Evolutionary conservation across 768 basidiomycete species (phyloP).

Genomic region (Leccinum subtestaceum): DNA sequence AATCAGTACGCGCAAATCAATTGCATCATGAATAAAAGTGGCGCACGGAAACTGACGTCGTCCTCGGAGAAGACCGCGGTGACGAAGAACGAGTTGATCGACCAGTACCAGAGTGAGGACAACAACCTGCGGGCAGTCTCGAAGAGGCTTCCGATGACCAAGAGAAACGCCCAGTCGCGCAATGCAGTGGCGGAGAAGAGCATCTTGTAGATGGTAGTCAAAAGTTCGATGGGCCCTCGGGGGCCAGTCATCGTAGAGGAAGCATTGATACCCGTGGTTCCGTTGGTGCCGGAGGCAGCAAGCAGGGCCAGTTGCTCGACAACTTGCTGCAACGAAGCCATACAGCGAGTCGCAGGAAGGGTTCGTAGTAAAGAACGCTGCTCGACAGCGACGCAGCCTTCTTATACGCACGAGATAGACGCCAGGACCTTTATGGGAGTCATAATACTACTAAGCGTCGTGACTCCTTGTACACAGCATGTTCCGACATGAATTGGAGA

Average conservation of each 20-base stretch:
- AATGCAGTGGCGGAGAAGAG: slow-evolving; percentile 54
- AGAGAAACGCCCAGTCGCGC: slow-evolving; percentile 61
- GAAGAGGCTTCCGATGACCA: slow-evolving; percentile 59
- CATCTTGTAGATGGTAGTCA: slow-evolving; percentile 40
- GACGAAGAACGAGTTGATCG: slow-evolving; percentile 55
- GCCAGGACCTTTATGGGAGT: neutral
- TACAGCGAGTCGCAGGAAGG: neutral
- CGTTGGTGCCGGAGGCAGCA: slow-evolving; percentile 14
- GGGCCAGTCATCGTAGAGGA: slow-evolving; percentile 7
- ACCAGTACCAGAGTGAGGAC: slow-evolving; percentile 39
- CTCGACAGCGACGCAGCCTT: neutral
- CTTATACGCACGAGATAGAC: slow-evolving; percentile 13
- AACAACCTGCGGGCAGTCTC: slow-evolving; percentile 55
- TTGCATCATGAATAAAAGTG: neutral
- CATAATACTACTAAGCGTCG: neutral
- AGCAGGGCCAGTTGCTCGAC: slow-evolving; percentile 30
- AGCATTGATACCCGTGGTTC: slow-evolving; percentile 14
- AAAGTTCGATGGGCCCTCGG: slow-evolving; percentile 22
- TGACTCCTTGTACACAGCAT: slow-evolving; percentile 18
- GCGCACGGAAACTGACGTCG: slow-evolving; percentile 56
- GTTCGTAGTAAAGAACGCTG: neutral
- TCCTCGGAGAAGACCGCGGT: slow-evolving; percentile 59
- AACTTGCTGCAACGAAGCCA: slow-evolving; percentile 30
- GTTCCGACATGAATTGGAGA: neutral
- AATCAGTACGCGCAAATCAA: neutral